Evolutionary conservation across 2,329 filamentous ascomycete species (phyloP).

Genomic region (Fusarium concolor): DNA sequence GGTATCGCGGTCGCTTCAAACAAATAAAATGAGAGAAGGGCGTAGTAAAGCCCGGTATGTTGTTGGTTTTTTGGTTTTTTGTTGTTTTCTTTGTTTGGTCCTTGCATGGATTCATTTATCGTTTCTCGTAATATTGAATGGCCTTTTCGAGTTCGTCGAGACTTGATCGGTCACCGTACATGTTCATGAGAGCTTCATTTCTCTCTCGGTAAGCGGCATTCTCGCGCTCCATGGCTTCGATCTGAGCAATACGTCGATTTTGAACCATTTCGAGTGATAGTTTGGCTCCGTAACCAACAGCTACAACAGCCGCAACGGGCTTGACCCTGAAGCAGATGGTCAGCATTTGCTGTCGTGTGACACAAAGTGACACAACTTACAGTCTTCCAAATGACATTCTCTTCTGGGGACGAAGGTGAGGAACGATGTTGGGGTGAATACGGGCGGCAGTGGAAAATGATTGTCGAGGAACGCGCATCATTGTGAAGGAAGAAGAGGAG

Average conservation of each 20-base stretch:
- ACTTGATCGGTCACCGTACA: constrained; percentile 63
- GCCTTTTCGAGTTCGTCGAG: constrained; percentile 62
- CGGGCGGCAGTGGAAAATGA: constrained; percentile 47
- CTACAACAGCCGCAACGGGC: constrained; percentile 48
- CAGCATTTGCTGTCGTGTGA: constrained; percentile 12
- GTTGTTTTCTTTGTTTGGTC: constrained; percentile 2
- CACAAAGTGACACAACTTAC: constrained; percentile 28
- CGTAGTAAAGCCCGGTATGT: neutral
- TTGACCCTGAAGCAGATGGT: constrained; percentile 47
- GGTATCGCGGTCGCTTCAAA: constrained; percentile 26
- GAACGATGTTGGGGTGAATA: constrained; percentile 46
- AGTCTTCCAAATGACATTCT: constrained; percentile 42
- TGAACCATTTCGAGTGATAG: constrained; percentile 47
- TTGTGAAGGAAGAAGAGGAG: constrained; percentile 32
- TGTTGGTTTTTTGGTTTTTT: neutral
- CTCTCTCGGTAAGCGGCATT: constrained; percentile 52
- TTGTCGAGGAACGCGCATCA: constrained; percentile 44
- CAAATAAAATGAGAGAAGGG: constrained; percentile 9
- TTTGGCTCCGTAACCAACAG: constrained; percentile 52
- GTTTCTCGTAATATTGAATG: constrained; percentile 59
- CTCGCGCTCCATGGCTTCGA: constrained; percentile 50
- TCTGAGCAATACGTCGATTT: constrained; percentile 46
- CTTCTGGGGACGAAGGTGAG: constrained; percentile 43
- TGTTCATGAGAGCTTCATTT: constrained; percentile 59
- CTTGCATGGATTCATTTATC: constrained; percentile 36